Percentiles rank a stretch among this genome's conserved stretches.
Evolutionary conservation across 495 filamentous ascomycete genomes (phyloP).

Genomic region (Penicillium egyptiacum): DNA sequence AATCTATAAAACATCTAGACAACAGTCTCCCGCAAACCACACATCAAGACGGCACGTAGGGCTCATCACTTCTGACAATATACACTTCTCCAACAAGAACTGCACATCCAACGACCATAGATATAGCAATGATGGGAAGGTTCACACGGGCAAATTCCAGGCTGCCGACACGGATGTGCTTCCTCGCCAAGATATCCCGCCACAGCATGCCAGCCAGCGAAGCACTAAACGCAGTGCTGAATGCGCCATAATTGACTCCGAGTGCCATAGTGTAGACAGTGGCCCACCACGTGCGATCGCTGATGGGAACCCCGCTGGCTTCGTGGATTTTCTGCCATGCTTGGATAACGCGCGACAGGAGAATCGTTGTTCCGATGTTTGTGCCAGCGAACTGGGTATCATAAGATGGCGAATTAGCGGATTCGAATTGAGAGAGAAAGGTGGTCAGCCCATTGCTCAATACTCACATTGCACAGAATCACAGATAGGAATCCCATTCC

Average conservation of each 20-base stretch:
- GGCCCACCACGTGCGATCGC: slow-evolving; percentile 62
- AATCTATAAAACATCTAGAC: slow-evolving; percentile 6
- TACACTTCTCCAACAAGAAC: slow-evolving; percentile 62
- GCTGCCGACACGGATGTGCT: slow-evolving; percentile 57
- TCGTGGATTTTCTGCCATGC: slow-evolving; percentile 58
- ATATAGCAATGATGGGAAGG: slow-evolving; percentile 63
- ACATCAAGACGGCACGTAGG: slow-evolving; percentile 15
- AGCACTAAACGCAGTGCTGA: slow-evolving; percentile 64
- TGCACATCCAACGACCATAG: slow-evolving; percentile 61
- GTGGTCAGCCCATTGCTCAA: background rate
- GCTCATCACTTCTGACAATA: slow-evolving; percentile 37
- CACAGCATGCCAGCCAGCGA: slow-evolving; percentile 66
- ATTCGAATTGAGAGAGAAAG: background rate
- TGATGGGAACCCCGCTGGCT: slow-evolving; percentile 42
- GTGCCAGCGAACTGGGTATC: slow-evolving; percentile 61
- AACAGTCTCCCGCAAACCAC: background rate
- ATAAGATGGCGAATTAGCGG: slow-evolving; percentile 1
- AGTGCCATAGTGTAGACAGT: slow-evolving; percentile 68
- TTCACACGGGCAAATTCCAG: slow-evolving; percentile 64
- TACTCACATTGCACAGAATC: slow-evolving; percentile 65
- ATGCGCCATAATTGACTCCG: slow-evolving; percentile 68
- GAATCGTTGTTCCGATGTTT: slow-evolving; percentile 69
- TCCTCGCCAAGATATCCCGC: slow-evolving; percentile 62
- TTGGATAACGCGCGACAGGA: slow-evolving; percentile 64
- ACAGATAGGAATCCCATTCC: slow-evolving; percentile 69